Conservation (phyloP, 768 basidiomycete genomes). For the Termitomyces sp. region DNA sequence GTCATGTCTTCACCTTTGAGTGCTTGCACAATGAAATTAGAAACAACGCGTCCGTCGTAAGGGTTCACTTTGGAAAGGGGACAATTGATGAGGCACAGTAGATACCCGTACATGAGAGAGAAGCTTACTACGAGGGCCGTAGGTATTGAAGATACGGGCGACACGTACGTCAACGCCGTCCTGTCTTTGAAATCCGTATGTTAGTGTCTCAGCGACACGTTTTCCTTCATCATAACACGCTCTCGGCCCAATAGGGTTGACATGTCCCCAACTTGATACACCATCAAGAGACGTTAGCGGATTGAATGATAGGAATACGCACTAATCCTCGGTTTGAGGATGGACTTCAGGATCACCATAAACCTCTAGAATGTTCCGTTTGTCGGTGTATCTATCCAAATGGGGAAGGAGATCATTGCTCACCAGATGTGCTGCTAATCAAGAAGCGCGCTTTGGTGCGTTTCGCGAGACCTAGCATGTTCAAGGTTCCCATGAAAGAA, state of each 20-base stretch:
- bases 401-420: constrained; percentile 14
- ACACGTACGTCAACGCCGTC: constrained; percentile 95
- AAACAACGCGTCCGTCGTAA: constrained; percentile 94
- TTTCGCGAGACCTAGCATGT: constrained; percentile 98
- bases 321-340: constrained; percentile 96
- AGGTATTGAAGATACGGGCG: constrained; percentile 98
- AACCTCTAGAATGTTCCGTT: constrained; percentile 54
- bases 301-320: constrained; percentile 22
- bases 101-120: neutral
- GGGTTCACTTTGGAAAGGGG: constrained; percentile 72
- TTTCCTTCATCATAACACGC: constrained; percentile 99
- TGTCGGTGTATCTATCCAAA: constrained; percentile 6
- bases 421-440: constrained; percentile 91
- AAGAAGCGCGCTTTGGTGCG: constrained; percentile 96
- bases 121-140: constrained; percentile 72
- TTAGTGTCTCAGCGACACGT: constrained; percentile 96
- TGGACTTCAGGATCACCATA: constrained; percentile 99
- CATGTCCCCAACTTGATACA: constrained; percentile 81
- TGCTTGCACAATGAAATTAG: constrained; percentile 98
- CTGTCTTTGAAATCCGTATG: constrained; percentile 93
- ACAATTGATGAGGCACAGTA: constrained; percentile 15
- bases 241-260: constrained; percentile 96
- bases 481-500: constrained; percentile 95
- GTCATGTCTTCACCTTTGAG: constrained; percentile 96
- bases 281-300: constrained; percentile 9